A percentile compares a stretch with the other conserved stretches of the same genome.
phyloP scores from a whole-genome alignment of 257 asterid species.

The Solanum raphanifolium region DNA sequence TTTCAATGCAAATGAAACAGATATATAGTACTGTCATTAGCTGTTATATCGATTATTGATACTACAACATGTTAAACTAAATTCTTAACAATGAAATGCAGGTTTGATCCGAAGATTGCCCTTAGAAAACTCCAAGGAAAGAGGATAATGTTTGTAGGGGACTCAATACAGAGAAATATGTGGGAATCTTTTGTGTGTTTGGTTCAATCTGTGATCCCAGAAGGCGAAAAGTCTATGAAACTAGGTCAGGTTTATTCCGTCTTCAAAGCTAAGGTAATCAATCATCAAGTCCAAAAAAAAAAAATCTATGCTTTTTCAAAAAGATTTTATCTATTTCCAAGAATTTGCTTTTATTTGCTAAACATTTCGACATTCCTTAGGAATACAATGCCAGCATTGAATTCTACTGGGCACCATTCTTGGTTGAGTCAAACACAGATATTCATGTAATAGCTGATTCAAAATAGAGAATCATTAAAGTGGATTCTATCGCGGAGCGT shows the following conservation, averaged over 20 bases:
- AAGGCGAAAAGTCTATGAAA: slow-evolving; percentile 55
- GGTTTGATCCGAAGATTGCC: slow-evolving; percentile 63
- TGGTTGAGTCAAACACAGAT: slow-evolving; percentile 79
- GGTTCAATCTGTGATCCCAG: slow-evolving; percentile 63
- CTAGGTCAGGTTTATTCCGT: slow-evolving; percentile 49
- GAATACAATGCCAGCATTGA: slow-evolving; percentile 72
- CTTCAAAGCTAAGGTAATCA: slow-evolving; percentile 26
- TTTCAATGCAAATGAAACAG: neutral
- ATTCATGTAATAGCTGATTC: slow-evolving; percentile 47
- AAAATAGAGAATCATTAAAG: slow-evolving; percentile 59
- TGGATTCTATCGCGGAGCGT: slow-evolving; percentile 80
- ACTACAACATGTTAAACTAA: neutral
- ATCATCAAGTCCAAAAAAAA: neutral
- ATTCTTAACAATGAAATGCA: slow-evolving; percentile 4
- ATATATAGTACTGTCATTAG: neutral
- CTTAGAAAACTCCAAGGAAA: slow-evolving; percentile 63
- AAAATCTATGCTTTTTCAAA: neutral
- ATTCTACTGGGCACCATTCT: slow-evolving; percentile 89
- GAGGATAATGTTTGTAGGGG: slow-evolving; percentile 88
- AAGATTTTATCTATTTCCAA: neutral
- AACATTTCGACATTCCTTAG: slow-evolving; percentile 14
- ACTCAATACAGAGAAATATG: slow-evolving; percentile 89
- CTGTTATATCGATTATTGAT: neutral
- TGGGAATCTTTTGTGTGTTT: slow-evolving; percentile 91
- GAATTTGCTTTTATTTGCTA: neutral